phyloP scores from a whole-genome alignment of 805 yeast genomes.

The Sugiyamaella marilandica region DNA sequence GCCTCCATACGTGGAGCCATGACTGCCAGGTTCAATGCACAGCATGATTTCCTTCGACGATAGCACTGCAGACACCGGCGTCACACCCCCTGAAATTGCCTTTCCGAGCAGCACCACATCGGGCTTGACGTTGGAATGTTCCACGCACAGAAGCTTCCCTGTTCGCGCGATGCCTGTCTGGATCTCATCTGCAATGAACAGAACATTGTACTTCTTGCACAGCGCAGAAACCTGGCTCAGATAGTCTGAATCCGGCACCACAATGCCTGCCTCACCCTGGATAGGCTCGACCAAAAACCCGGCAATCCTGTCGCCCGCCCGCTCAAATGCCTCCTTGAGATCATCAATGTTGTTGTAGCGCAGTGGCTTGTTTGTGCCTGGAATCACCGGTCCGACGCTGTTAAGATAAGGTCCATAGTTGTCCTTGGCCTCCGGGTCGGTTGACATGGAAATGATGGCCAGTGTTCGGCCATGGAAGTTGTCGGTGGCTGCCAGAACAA shows the following conservation, averaged over 20 bases:
- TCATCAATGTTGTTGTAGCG: constrained; percentile 87
- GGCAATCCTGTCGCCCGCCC: constrained; percentile 84
- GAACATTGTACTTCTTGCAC: constrained; percentile 77
- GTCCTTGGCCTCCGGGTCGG: constrained; percentile 87
- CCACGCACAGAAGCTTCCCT: constrained; percentile 87
- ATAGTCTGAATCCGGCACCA: constrained; percentile 84
- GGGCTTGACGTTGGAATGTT: constrained; percentile 81
- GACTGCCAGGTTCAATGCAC: constrained; percentile 89
- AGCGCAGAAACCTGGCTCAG: constrained; percentile 64
- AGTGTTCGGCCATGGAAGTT: constrained; percentile 97
- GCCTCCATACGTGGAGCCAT: constrained; percentile 98
- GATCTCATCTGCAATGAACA: constrained; percentile 92
- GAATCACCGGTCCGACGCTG: constrained; percentile 79
- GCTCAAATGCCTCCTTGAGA: constrained; percentile 71
- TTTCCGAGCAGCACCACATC: constrained; percentile 88
- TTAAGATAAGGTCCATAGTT: constrained; percentile 85
- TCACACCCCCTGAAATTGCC: constrained; percentile 92
- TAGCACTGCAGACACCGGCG: constrained; percentile 87
- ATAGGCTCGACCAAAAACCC: constrained; percentile 92
- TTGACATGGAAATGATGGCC: constrained; percentile 92
- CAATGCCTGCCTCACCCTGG: constrained; percentile 98
- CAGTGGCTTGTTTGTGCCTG: constrained; percentile 61
- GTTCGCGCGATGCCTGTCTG: constrained; percentile 98
- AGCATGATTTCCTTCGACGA: constrained; percentile 89
- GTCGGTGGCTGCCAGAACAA: constrained; percentile 78